Base-by-base conservation (phyloP, 495 filamentous ascomycete genomes). In the Xylaria telfairii region DNA sequence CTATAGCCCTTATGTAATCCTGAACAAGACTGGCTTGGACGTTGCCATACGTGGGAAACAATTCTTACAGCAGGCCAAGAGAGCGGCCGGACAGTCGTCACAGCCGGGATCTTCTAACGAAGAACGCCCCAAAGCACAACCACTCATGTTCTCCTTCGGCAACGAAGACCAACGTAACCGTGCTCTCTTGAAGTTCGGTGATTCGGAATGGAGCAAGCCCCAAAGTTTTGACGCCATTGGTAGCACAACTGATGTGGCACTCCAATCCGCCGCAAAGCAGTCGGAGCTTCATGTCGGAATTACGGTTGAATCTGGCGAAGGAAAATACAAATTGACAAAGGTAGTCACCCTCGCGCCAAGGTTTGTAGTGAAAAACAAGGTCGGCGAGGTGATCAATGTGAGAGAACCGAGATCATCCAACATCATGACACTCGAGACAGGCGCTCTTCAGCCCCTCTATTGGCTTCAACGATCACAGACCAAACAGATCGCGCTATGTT, bases 201-300 rank as follows among this genome's bases (percentile, higher is more conserved):
- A 97, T 47, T 97, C 96, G 7, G 86, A 88, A 30, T 98, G 96
- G 96, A 97, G 95, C 81, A 97, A 92, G 78, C 95, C 96, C 3
- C 95, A 98, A 79, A 97, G 92, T 87, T 96, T 99, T 75, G 96
- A 99, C 76, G 96, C 96, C n/a, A 95, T 99, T 69, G 96, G 96
- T 56, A 97, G 94, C 78, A 93, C 90, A 6, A 89, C 92, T 34
- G 93, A 97, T 72, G 91, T 96, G 19, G 87, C 93, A 39, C 86
- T 99, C 51, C 91, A 92, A 15, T 92, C 94, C 7, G 72, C 86
- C 6, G 83, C 83, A 26, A 90, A 87, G 34, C 90, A 91, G 67
- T 88, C 90, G 3, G 95, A 98, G 79, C 92, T 97, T 78, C 93
- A 97, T 78, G 86, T 95, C 28, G 96, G 96, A 24, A 88, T 98